These are phyloP conservation scores for Scedosporium dehoogii DNA, from an alignment of 2,329 filamentous ascomycete species.

Conservation along the genomic window DNA sequence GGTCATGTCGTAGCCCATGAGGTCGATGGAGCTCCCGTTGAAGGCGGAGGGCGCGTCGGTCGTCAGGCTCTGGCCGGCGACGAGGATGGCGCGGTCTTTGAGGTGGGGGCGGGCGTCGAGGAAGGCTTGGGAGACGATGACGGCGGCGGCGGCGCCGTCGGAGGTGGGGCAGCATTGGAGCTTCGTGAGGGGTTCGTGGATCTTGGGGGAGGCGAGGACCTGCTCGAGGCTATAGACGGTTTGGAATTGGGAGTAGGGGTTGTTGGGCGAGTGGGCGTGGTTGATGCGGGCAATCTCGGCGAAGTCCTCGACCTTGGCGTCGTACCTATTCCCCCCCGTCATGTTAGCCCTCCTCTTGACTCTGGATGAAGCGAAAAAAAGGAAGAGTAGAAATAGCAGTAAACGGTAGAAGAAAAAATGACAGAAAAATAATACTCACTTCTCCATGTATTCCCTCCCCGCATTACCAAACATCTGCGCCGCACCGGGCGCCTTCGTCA, in stretches of 20 bases:
- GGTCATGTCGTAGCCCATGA: constrained; percentile 84
- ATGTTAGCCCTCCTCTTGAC: constrained; percentile 8
- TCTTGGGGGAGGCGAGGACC: constrained; percentile 63
- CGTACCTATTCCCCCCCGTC: constrained; percentile 46
- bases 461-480: constrained; percentile 96
- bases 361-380: not conserved
- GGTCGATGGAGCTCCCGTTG: constrained; percentile 70
- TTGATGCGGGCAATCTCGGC: constrained; percentile 90
- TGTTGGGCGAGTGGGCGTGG: constrained; percentile 81
- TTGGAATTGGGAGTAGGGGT: constrained; percentile 97
- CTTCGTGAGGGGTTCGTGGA: constrained; percentile 84
- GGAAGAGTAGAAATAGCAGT: constrained; percentile 6
- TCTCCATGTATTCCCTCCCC: constrained; percentile 89
- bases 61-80: constrained; percentile 80
- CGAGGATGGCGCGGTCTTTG: constrained; percentile 70
- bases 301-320: constrained; percentile 76
- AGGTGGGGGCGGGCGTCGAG: constrained; percentile 77
- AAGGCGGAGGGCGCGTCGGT: constrained; percentile 77
- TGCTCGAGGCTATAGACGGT: constrained; percentile 84
- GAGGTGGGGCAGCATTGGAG: constrained; percentile 98
- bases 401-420: constrained; percentile 7
- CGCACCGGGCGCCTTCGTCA: constrained; percentile 74
- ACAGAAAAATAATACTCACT: constrained; percentile 37
- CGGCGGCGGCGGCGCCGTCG: constrained; percentile 80
- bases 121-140: constrained; percentile 83